Evolutionary conservation across 2,329 filamentous ascomycete species (phyloP).

Genomic region (Akanthomyces dipterigenus): DNA sequence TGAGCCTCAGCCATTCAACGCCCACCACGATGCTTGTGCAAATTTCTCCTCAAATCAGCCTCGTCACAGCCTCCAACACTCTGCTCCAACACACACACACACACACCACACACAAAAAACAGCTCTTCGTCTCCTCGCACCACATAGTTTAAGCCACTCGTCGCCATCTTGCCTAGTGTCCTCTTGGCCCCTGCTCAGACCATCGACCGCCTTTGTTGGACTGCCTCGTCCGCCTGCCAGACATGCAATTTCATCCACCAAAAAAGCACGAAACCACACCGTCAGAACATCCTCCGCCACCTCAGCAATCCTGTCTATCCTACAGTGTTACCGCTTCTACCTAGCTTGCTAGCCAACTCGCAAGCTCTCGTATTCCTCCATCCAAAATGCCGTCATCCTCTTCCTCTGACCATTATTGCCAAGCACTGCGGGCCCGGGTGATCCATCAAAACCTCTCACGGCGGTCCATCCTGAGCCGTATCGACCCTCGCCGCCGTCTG

Average conservation of each 20-base stretch:
- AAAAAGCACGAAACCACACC: background rate
- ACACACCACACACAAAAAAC: too few species aligned
- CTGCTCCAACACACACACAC: background rate
- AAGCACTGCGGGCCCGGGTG: conserved; percentile 2
- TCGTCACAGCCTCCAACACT: background rate
- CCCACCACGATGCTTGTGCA: background rate
- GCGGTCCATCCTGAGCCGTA: background rate
- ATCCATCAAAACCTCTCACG: conserved; percentile 1
- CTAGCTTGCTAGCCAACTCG: background rate
- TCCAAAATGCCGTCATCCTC: conserved; percentile 8
- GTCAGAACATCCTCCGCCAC: background rate
- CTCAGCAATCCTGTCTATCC: background rate
- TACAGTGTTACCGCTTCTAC: background rate
- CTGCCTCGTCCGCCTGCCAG: background rate
- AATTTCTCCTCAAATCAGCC: background rate
- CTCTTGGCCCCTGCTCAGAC: background rate
- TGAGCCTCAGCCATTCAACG: conserved; percentile 4
- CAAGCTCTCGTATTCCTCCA: conserved; percentile 8
- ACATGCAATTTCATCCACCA: background rate
- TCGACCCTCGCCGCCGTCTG: background rate
- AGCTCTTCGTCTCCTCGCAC: background rate
- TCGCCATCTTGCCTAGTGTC: conserved; percentile 3
- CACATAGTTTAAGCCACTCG: background rate
- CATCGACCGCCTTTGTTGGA: background rate
- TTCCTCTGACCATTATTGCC: background rate